phyloP scores from a whole-genome alignment of 148 eudicot genomes.

The Dysphania ambrosioides region DNA sequence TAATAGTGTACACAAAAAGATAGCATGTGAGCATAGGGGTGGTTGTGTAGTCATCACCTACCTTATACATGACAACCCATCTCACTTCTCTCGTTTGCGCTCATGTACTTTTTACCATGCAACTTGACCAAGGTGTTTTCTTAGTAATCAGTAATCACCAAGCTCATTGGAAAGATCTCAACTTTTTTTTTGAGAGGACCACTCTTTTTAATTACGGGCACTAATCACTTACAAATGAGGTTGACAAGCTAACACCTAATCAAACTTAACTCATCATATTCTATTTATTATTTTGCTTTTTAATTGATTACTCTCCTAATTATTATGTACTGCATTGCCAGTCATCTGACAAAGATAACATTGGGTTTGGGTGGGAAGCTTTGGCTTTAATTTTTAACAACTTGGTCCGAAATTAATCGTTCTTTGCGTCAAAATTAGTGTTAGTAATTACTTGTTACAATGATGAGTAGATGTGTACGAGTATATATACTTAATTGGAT shows the following conservation, averaged over 20 bases:
- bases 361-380: constrained; percentile 3
- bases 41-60: constrained; percentile 77
- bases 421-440: constrained; percentile 19
- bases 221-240: constrained; percentile 21
- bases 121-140: constrained; percentile 38
- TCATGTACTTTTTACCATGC: constrained; percentile 36
- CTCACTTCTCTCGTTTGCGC: constrained; percentile 35
- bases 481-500: constrained; percentile 10
- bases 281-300: background rate
- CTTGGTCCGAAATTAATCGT: too few species aligned
- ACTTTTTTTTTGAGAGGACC: constrained; percentile 17
- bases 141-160: constrained; percentile 28
- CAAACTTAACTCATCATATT: background rate
- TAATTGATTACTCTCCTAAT: constrained; percentile 8
- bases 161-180: constrained; percentile 26
- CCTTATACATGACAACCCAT: constrained; percentile 62
- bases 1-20: constrained; percentile 44
- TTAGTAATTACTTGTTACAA: too few species aligned
- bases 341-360: background rate
- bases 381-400: constrained; percentile 5
- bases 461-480: constrained; percentile 2
- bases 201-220: constrained; percentile 23
- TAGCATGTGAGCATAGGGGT: constrained; percentile 56
- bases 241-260: constrained; percentile 26
- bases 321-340: background rate